Base-by-base conservation (phyloP, 345 rosid genomes). In the Bruguiera gymnorhiza region DNA sequence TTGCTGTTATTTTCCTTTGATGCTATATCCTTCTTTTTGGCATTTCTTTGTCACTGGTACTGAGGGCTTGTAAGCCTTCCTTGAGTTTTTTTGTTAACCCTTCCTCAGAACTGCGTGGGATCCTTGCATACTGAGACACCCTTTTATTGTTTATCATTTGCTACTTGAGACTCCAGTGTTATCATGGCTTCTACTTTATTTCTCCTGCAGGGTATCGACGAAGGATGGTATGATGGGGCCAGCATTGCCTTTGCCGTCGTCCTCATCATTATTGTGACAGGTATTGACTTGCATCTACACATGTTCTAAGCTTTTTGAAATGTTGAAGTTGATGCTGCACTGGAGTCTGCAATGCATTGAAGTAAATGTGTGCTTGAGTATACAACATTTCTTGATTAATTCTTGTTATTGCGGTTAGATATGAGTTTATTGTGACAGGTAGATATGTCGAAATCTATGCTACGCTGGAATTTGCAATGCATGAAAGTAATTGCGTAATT, bases 161-260 rank as follows among this genome's bases (percentile, higher is more conserved):
- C 19, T 43, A 43, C 50, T 3, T 43, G 50, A 43, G 50, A 15
- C 19, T 13, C 19, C 18, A 43, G 26, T 29, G 1, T 34, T 21
- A 55, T 54, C 50, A 26, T 36, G 60, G 30, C 23, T 61, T 37
- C 27, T 60, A 18, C 9, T 50, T n/a, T 13, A 19, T 27, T 48
- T 39, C 6, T 67, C 27, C 19, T 29, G 1, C 26, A 96, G 99
- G 99, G 99, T 74, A 50, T 90, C 36, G 66, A 88, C 72, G 85
- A 89, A 78, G 99, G 99, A 68, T 96, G 99, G 99, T 92, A 87
- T 66, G 99, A 96, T 79, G 99, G 98, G 48, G 96, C 97, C 60
- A 96, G 99, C 88, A 96, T 96, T 82, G 96, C 93, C 21, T 90
- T 96, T 65, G 99, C 99, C 20, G 99, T 96, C 57, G 63, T 92